Percentiles rank a stretch among this genome's conserved stretches.
Conservation (phyloP, 129 eudicot genomes). For the Pittosporum tobira region DNA sequence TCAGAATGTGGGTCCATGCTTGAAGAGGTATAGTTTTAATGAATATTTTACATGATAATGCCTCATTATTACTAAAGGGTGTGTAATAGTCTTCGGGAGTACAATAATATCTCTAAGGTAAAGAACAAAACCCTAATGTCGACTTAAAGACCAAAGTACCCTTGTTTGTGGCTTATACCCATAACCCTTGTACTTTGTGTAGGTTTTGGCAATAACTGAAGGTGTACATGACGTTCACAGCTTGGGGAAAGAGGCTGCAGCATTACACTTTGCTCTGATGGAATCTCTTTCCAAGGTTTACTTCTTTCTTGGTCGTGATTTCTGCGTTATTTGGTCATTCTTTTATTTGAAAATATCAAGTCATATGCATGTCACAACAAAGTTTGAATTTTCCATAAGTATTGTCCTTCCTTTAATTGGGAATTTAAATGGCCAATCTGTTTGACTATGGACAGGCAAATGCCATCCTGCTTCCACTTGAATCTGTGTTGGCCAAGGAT, state of each 20-base stretch:
- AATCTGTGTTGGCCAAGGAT: slow-evolving; percentile 74
- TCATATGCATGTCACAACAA: neutral
- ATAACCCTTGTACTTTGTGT: slow-evolving; percentile 6
- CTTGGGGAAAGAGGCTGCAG: slow-evolving; percentile 89
- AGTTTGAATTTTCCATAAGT: slow-evolving; percentile 3
- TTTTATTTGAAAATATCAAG: neutral
- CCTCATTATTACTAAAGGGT: neutral
- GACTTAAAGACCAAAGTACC: too few relatives aligned
- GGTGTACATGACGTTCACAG: slow-evolving; percentile 86
- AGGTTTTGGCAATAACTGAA: slow-evolving; percentile 92
- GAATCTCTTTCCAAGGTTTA: slow-evolving; percentile 75
- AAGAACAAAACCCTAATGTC: too few relatives aligned
- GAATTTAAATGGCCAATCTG: neutral
- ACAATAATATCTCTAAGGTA: too few relatives aligned
- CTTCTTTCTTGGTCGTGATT: slow-evolving; percentile 6
- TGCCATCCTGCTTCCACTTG: slow-evolving; percentile 75
- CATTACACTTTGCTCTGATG: slow-evolving; percentile 73
- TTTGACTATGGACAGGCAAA: slow-evolving; percentile 46
- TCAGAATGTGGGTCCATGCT: slow-evolving; percentile 99
- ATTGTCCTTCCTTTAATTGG: slow-evolving; percentile 1
- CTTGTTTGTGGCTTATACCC: slow-evolving; percentile 7
- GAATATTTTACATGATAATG: neutral
- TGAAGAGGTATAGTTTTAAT: slow-evolving; percentile 63
- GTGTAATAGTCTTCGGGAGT: too few relatives aligned
- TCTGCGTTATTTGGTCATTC: neutral